These are phyloP conservation scores for Chimonanthus salicifolius DNA, from an alignment of 164 flowering plant genomes.

Conservation along the genomic window DNA sequence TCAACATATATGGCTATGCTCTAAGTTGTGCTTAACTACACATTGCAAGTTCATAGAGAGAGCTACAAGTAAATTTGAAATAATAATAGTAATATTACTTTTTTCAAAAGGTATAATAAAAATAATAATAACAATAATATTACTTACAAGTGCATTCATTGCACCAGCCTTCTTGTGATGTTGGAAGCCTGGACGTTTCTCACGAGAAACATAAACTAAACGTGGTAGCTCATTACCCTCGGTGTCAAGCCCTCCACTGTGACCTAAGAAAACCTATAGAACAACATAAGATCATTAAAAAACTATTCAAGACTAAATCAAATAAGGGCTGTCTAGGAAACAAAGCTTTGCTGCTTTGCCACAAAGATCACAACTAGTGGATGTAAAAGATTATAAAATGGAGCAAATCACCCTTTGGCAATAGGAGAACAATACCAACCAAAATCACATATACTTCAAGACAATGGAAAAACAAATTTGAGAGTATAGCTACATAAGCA, in stretches of 20 bases:
- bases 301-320: background rate
- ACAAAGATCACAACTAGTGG: background rate
- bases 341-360: background rate
- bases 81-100: too few relatives aligned
- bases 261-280: constrained; percentile 46
- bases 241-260: constrained; percentile 40
- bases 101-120: too few relatives aligned
- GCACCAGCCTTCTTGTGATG: constrained; percentile 69
- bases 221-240: constrained; percentile 49
- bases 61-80: too few relatives aligned
- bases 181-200: constrained; percentile 54
- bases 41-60: too few relatives aligned
- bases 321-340: background rate
- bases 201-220: constrained; percentile 52
- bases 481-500: too few relatives aligned
- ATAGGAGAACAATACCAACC: too few relatives aligned
- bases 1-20: background rate
- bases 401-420: too few relatives aligned
- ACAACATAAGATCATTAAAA: background rate
- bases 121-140: background rate
- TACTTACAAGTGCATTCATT: constrained; percentile 59
- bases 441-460: too few relatives aligned
- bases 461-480: too few relatives aligned
- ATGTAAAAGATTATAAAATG: too few relatives aligned
- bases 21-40: background rate